Conservation (phyloP, 2,329 filamentous ascomycete species). For the Clarireedia sp. region DNA sequence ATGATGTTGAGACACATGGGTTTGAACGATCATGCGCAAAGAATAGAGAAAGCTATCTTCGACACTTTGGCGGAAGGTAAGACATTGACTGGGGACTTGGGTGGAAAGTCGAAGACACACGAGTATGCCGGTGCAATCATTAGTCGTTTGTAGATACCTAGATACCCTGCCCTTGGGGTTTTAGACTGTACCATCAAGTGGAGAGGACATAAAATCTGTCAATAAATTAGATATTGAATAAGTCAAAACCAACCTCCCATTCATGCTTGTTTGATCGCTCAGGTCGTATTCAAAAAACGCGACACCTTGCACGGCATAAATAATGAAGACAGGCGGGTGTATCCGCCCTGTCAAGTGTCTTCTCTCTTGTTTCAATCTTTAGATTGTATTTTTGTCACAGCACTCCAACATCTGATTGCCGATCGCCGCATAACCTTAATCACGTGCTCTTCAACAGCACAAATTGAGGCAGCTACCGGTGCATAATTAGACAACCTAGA, state of each 20-base stretch:
- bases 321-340: too few relatives aligned
- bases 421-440: neutral
- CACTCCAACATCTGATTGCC: too few relatives aligned
- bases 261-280: neutral
- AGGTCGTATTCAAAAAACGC: too few relatives aligned
- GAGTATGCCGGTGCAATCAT: constrained; percentile 95
- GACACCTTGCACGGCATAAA: too few relatives aligned
- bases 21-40: constrained; percentile 71
- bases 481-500: neutral
- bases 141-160: constrained; percentile 31
- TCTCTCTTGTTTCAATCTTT: neutral
- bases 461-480: neutral
- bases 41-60: constrained; percentile 93
- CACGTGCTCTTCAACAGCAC: neutral
- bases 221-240: constrained; percentile 10
- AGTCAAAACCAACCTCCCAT: neutral
- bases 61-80: constrained; percentile 94
- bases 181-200: constrained; percentile 27
- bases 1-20: constrained; percentile 99
- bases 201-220: neutral
- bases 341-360: neutral
- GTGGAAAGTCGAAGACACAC: constrained; percentile 90
- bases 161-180: constrained; percentile 20
- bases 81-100: constrained; percentile 89
- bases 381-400: too few relatives aligned